Evolutionary conservation across 108 stramenopile species (phyloP).

Genomic region (Pseudonitzschia delicatissima): DNA sequence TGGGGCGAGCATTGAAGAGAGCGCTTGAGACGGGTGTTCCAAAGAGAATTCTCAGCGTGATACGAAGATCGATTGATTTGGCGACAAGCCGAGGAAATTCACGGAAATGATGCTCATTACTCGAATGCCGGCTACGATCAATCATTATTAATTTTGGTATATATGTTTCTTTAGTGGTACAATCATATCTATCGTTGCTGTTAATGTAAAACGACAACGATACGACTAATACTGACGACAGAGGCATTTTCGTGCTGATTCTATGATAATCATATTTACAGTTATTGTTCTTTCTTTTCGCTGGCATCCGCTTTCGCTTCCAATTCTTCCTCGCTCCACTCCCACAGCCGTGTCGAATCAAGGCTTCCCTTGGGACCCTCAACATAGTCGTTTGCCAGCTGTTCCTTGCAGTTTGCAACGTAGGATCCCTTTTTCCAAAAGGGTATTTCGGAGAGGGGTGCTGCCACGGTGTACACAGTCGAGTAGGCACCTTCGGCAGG

Average conservation of each 20-base stretch:
- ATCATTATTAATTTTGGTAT: no score
- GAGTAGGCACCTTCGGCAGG: constrained; percentile 80
- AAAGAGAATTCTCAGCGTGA: no score
- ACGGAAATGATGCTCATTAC: no score
- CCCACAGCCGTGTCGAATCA: constrained; percentile 34
- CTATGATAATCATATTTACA: background rate
- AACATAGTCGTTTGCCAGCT: background rate
- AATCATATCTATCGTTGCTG: no score
- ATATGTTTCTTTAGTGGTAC: no score
- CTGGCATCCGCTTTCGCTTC: background rate
- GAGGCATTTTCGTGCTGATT: no score
- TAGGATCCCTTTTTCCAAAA: constrained; percentile 16
- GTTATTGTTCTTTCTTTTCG: constrained; percentile 7
- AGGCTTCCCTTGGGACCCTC: background rate
- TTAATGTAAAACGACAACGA: no score
- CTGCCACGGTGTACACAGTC: constrained; percentile 55
- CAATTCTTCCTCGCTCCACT: constrained; percentile 19
- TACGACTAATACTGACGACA: no score
- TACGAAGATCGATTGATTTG: no score
- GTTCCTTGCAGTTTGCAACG: constrained; percentile 31
- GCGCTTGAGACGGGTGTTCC: no score
- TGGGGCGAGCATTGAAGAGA: background rate
- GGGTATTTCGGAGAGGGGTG: constrained; percentile 12
- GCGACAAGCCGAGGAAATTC: no score
- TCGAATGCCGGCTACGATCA: no score